These are phyloP conservation scores for Heliocybe sulcata DNA, from an alignment of 1,284 basidiomycete species.

Conservation along the genomic window DNA sequence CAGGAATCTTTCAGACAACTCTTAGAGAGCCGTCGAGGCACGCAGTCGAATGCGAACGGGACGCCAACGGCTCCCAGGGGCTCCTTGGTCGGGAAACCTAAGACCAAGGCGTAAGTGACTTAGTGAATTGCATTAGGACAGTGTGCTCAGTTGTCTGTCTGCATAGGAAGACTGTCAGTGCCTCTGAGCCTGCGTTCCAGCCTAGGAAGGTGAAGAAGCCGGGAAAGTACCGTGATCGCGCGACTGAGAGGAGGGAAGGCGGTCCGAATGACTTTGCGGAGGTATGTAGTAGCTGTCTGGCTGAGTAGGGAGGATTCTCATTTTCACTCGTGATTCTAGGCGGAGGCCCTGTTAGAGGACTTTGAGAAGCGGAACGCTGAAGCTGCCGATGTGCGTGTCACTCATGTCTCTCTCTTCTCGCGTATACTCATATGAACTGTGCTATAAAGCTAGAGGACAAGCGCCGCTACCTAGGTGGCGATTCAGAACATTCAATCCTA, in stretches of 20 bases:
- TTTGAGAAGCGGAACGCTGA: constrained; percentile 62
- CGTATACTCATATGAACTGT: neutral
- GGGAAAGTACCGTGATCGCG: constrained; percentile 59
- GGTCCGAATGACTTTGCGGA: constrained; percentile 63
- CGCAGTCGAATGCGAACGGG: neutral
- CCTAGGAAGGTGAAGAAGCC: constrained; percentile 60
- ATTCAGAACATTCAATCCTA: constrained; percentile 77
- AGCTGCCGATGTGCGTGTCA: constrained; percentile 40
- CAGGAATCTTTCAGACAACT: neutral
- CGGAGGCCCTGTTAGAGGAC: constrained; percentile 74
- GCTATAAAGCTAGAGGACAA: constrained; percentile 62
- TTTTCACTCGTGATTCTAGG: constrained; percentile 29
- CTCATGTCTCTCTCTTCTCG: constrained; percentile 4
- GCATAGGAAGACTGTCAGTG: neutral
- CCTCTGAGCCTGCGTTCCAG: constrained; percentile 50
- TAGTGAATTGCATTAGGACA: neutral
- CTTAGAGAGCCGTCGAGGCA: neutral
- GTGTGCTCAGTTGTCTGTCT: neutral
- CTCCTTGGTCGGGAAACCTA: neutral
- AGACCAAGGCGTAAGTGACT: neutral
- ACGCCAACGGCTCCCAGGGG: neutral
- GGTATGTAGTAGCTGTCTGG: constrained; percentile 25
- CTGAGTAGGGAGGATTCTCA: constrained; percentile 1
- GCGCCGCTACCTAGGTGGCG: constrained; percentile 81
- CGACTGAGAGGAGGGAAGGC: constrained; percentile 58